These are phyloP conservation scores for Jamesozyma hellenica DNA, from an alignment of 805 yeast species.

Conservation along the genomic window DNA sequence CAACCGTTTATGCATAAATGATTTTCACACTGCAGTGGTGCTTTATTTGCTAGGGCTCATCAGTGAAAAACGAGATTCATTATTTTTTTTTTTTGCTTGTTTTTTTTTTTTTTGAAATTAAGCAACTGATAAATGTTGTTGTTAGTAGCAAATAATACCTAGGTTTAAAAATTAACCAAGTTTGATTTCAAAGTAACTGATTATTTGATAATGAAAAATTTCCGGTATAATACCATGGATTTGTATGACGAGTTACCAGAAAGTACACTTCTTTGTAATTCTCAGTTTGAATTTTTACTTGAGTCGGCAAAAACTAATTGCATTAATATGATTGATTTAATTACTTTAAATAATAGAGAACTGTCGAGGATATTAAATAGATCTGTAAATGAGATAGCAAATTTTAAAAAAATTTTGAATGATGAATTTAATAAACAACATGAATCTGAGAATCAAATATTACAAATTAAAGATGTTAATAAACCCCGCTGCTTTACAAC, in stretches of 20 bases:
- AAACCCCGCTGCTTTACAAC: constrained; percentile 33
- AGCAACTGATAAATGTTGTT: too few relatives aligned
- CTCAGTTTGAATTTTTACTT: constrained; percentile 24
- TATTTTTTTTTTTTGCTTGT: too few relatives aligned
- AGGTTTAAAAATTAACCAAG: too few relatives aligned
- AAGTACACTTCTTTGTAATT: constrained; percentile 29
- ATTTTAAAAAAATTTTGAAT: constrained; percentile 16
- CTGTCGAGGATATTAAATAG: constrained; percentile 28
- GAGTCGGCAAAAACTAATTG: constrained; percentile 22
- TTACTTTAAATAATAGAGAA: constrained; percentile 31
- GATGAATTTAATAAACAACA: constrained; percentile 12
- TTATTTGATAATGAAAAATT: not conserved
- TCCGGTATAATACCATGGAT: constrained; percentile 26
- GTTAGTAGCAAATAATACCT: too few relatives aligned
- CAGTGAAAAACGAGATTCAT: too few relatives aligned
- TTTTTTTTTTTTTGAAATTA: too few relatives aligned
- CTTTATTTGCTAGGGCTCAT: too few relatives aligned
- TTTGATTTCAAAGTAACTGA: too few relatives aligned
- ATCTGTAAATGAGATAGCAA: constrained; percentile 27
- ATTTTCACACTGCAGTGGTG: too few relatives aligned
- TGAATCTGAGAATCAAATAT: constrained; percentile 4
- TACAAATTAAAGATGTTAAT: not conserved
- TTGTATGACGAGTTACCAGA: constrained; percentile 34
- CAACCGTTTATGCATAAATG: too few relatives aligned
- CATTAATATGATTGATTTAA: constrained; percentile 34